These are phyloP conservation scores for Cytospora paraplurivora DNA, from an alignment of 2,329 filamentous ascomycete genomes.

Conservation along the genomic window DNA sequence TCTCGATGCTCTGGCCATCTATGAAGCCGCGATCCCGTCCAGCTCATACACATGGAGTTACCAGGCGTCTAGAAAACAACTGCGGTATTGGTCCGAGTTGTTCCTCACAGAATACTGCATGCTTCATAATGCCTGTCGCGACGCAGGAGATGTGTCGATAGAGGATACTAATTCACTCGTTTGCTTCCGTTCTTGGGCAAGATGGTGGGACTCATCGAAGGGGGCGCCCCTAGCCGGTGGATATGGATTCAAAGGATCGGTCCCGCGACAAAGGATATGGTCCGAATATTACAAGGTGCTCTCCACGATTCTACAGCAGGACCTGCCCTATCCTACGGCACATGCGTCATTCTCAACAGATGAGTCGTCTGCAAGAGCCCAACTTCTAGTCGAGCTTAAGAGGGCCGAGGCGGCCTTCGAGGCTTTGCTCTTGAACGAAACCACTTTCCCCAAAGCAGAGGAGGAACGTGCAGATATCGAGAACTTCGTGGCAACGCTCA, in stretches of 20 bases:
- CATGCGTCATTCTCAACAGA: slow-evolving; percentile 44
- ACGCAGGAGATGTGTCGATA: slow-evolving; percentile 52
- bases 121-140: slow-evolving; percentile 63
- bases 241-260: slow-evolving; percentile 59
- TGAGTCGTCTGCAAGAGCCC: slow-evolving; percentile 58
- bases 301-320: slow-evolving; percentile 72
- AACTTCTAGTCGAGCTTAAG: slow-evolving; percentile 76
- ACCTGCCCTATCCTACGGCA: slow-evolving; percentile 60
- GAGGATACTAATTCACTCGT: slow-evolving; percentile 56
- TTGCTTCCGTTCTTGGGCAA: slow-evolving; percentile 68
- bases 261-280: slow-evolving; percentile 73
- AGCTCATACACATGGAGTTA: slow-evolving; percentile 56
- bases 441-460: slow-evolving; percentile 81
- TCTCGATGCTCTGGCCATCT: slow-evolving; percentile 65
- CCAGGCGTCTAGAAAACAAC: slow-evolving; percentile 61
- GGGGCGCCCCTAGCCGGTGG: slow-evolving; percentile 53
- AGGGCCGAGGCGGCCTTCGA: slow-evolving; percentile 80
- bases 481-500: slow-evolving; percentile 74
- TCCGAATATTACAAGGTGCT: slow-evolving; percentile 80
- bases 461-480: slow-evolving; percentile 80
- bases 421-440: slow-evolving; percentile 73
- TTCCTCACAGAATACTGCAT: slow-evolving; percentile 75
- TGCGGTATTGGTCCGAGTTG: slow-evolving; percentile 77
- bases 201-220: slow-evolving; percentile 62
- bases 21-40: slow-evolving; percentile 66